phyloP scores from a whole-genome alignment of 805 yeast genomes.

The Saccharomycopsis sp. region DNA sequence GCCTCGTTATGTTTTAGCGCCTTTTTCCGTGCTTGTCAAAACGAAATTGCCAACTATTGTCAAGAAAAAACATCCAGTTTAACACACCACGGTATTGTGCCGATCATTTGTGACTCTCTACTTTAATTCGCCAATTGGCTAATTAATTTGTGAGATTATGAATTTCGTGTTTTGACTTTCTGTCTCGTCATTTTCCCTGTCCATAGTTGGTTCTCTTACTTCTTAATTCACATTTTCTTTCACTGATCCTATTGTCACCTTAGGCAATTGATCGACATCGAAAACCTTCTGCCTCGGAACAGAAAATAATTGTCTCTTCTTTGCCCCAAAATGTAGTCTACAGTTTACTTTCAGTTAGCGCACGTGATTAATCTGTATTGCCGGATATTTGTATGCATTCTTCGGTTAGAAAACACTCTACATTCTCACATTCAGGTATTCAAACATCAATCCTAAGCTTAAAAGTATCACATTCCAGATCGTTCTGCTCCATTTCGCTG shows the following conservation, averaged over 20 bases:
- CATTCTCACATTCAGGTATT: not conserved
- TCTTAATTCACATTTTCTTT: not conserved
- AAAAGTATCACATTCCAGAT: not conserved
- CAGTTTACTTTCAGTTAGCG: too few relatives aligned
- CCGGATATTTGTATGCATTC: too few relatives aligned
- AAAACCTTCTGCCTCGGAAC: too few relatives aligned
- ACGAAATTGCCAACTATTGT: too few relatives aligned
- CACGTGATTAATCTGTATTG: too few relatives aligned
- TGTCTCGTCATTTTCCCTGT: not conserved
- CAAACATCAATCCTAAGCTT: not conserved
- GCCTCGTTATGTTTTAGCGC: not conserved
- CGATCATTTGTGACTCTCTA: too few relatives aligned
- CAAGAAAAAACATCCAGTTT: too few relatives aligned
- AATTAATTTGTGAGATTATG: not conserved
- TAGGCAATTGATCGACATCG: too few relatives aligned
- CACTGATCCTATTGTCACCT: not conserved
- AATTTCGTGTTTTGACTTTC: not conserved
- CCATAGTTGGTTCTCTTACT: not conserved
- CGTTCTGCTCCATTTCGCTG: not conserved
- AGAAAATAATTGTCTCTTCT: too few relatives aligned
- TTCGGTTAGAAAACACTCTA: not conserved
- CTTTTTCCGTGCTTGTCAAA: not conserved
- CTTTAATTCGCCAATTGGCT: too few relatives aligned
- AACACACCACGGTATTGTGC: not conserved
- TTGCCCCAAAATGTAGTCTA: too few relatives aligned